phyloP scores from a whole-genome alignment of 139 green algal species.

The Helicosporidium sp. region DNA sequence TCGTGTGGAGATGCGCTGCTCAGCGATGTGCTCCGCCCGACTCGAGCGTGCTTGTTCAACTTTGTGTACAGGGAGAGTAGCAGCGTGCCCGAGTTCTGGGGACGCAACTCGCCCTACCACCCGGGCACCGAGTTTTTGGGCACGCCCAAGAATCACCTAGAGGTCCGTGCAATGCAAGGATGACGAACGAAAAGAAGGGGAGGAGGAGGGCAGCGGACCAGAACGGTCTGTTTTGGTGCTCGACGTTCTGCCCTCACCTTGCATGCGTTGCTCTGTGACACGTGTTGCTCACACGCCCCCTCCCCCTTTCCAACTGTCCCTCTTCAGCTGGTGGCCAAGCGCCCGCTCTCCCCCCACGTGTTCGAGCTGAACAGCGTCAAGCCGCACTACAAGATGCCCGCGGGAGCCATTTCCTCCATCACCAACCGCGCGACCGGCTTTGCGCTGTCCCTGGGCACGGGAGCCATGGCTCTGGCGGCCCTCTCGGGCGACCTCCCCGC shows the following conservation, averaged over 20 bases:
- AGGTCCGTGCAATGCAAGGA: constrained; percentile 21
- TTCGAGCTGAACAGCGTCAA: constrained; percentile 50
- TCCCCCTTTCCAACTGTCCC: too few species aligned
- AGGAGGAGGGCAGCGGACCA: too few species aligned
- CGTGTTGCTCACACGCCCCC: background rate
- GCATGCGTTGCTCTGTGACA: background rate
- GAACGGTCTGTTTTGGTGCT: too few species aligned
- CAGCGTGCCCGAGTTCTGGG: constrained; percentile 64
- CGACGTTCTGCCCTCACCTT: too few species aligned
- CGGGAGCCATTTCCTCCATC: constrained; percentile 66
- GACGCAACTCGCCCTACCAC: constrained; percentile 59
- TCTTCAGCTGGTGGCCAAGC: constrained; percentile 57
- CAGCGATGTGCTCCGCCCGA: too few species aligned
- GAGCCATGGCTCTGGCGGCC: too few species aligned
- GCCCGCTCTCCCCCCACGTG: constrained; percentile 77
- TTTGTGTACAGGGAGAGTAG: constrained; percentile 1
- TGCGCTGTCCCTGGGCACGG: constrained; percentile 19
- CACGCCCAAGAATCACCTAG: constrained; percentile 66
- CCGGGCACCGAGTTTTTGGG: constrained; percentile 76
- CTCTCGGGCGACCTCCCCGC: constrained; percentile 48
- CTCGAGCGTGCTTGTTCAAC: too few species aligned
- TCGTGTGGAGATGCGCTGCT: too few species aligned
- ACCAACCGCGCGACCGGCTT: constrained; percentile 68
- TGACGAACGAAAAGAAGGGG: background rate
- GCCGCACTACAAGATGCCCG: constrained; percentile 79